phyloP scores from a whole-genome alignment of 257 asterid genomes.

The Primulina eburnea region DNA sequence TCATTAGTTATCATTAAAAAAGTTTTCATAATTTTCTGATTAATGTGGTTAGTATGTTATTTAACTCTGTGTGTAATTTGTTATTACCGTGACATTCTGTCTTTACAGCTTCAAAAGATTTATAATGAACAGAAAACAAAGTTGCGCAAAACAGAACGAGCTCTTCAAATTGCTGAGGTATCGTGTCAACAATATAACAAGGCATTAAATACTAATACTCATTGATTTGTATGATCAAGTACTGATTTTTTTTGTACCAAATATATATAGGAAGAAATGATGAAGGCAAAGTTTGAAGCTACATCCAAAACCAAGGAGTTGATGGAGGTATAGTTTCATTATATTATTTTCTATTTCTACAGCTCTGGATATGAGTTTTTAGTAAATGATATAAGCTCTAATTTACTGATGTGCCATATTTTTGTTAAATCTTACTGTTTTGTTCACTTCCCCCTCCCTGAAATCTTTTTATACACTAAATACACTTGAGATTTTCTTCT shows the following conservation, averaged over 20 bases:
- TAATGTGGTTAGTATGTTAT: not conserved
- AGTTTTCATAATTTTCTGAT: not conserved
- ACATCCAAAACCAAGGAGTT: constrained; percentile 59
- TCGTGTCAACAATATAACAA: constrained; percentile 19
- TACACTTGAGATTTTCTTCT: not conserved
- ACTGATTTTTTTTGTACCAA: constrained; percentile 10
- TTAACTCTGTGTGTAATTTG: not conserved
- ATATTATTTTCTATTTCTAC: not conserved
- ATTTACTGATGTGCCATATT: not conserved
- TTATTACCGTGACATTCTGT: constrained; percentile 16
- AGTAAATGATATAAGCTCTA: not conserved
- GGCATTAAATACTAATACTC: constrained; percentile 11
- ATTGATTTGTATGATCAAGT: constrained; percentile 12
- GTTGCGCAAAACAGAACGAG: constrained; percentile 85
- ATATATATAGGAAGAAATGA: constrained; percentile 74
- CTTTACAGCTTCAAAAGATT: constrained; percentile 60
- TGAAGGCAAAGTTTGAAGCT: constrained; percentile 75
- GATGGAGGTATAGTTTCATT: constrained; percentile 51
- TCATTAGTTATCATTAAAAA: no score
- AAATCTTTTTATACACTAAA: not conserved
- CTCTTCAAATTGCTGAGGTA: constrained; percentile 93
- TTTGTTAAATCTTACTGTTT: not conserved
- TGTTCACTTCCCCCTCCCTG: no score
- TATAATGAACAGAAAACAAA: constrained; percentile 62
- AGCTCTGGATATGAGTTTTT: not conserved